Evolutionary conservation across 345 rosid species (phyloP), one percentile per base, ranked within the genome.

Genomic region (Salix suchowensis): DNA sequence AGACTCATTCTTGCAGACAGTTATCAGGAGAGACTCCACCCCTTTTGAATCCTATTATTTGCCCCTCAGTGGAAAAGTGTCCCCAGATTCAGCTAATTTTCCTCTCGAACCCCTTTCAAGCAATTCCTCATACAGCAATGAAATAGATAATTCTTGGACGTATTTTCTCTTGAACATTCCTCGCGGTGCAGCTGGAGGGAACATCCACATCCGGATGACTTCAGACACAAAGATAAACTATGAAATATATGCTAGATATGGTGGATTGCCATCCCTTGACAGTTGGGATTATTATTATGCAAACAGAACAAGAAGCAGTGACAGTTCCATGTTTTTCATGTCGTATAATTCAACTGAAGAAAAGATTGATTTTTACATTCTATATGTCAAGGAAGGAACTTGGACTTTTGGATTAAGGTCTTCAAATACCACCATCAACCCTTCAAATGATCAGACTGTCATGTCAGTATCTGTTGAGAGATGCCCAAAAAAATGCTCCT

Each of bases 161-260:
- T 93, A 91, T 79, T 91, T 93, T 85, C 74, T 88, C 55, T 71
- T 91, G 83, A 87, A 91, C 81, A 70, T 96, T 69, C 99, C 98
- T 78, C 87, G 32, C 11, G 98, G 98, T 72, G 97, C 96, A 73
- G 93, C 94, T 81, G 98, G 99, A 82, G 96, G 94, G 80, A 93
- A 91, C 75, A 86, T 96, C 68, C 99, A 93, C 64, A 81, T 91
- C 69, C 90, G 83, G 23, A 80, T 93, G 67, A 81, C 81, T 21
- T 89, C 98, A 37, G 89, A 85, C 70, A 64, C 84, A 54, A 81
- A 78, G 75, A 86, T 88, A 72, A 84, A 85, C 60, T 87, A 87
- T 77, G 97, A 93, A 84, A 81, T 91, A 74, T 96, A 96, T 84
- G 87, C 86, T 76, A 93, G 94, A 86, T 79, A 80, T 62, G 96